Evolutionary conservation across 352 stramenopile genomes (phyloP).

Genomic region (Thraustochytrium sp.): DNA sequence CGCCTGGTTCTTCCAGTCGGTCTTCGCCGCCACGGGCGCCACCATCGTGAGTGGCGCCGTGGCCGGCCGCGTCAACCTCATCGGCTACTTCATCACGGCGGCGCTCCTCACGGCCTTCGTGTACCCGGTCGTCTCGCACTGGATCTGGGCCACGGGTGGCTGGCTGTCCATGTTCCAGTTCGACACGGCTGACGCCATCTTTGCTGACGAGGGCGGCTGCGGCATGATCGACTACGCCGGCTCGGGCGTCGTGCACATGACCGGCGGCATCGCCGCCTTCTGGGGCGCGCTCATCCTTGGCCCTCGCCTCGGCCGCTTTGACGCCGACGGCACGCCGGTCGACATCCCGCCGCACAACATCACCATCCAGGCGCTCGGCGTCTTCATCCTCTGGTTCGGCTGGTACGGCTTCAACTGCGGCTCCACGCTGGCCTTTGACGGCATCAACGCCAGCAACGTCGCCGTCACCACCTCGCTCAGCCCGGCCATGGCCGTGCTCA

Average conservation of each 20-base stretch:
- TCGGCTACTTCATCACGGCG: slow-evolving; percentile 28
- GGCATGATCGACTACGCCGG: slow-evolving; percentile 59
- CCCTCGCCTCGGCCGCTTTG: slow-evolving; percentile 53
- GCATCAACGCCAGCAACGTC: slow-evolving; percentile 55
- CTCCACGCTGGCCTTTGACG: slow-evolving; percentile 59
- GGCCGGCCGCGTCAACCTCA: slow-evolving; percentile 39
- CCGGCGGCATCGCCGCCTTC: slow-evolving; percentile 60
- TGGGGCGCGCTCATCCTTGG: slow-evolving; percentile 61
- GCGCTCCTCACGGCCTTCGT: slow-evolving; percentile 42
- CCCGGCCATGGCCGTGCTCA: slow-evolving; percentile 59
- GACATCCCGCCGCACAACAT: slow-evolving; percentile 50
- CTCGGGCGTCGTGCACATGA: slow-evolving; percentile 62
- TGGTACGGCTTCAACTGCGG: slow-evolving; percentile 77
- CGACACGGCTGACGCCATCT: neutral
- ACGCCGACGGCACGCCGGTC: slow-evolving; percentile 42
- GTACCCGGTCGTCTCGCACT: slow-evolving; percentile 47
- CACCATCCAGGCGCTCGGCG: slow-evolving; percentile 49
- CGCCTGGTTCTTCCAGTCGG: slow-evolving; percentile 46
- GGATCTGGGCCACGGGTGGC: slow-evolving; percentile 45
- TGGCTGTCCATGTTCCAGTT: slow-evolving; percentile 43
- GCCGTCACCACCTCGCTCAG: slow-evolving; percentile 69
- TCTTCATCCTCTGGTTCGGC: slow-evolving; percentile 56
- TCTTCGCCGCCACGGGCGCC: slow-evolving; percentile 42
- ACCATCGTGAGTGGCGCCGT: slow-evolving; percentile 46
- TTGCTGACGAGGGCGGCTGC: neutral